Percentiles rank a stretch among this genome's conserved stretches.
Conservation (phyloP, 495 filamentous ascomycete genomes). For the Penicillium antarcticum region DNA sequence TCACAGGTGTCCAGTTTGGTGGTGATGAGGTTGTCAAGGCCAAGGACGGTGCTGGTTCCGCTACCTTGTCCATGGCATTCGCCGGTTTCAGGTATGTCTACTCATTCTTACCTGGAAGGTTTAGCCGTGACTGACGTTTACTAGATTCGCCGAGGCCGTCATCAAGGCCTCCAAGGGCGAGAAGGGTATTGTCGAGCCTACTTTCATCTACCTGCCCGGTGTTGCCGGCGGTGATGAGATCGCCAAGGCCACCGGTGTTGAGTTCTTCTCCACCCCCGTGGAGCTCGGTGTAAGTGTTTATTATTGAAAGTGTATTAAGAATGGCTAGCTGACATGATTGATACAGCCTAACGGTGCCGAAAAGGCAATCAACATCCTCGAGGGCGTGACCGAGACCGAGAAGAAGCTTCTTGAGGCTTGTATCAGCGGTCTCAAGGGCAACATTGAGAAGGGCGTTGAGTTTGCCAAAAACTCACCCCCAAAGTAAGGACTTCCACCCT, state of each 20-base stretch:
- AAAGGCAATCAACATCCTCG: constrained; percentile 77
- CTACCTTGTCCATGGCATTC: constrained; percentile 96
- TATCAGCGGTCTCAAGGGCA: constrained; percentile 75
- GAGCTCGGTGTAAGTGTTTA: constrained; percentile 78
- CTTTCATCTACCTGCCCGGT: constrained; percentile 90
- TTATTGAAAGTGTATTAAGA: background rate
- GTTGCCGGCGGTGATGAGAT: constrained; percentile 84
- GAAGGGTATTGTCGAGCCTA: constrained; percentile 89
- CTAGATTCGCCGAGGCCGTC: constrained; percentile 85
- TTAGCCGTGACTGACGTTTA: constrained; percentile 23
- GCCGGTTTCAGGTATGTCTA: constrained; percentile 79
- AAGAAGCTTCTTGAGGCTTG: constrained; percentile 77
- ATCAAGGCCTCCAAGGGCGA: constrained; percentile 85
- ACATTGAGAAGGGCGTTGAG: constrained; percentile 88
- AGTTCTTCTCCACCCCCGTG: constrained; percentile 95
- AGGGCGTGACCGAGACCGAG: constrained; percentile 71
- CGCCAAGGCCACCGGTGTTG: constrained; percentile 72
- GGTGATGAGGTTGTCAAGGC: constrained; percentile 98
- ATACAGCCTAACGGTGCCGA: constrained; percentile 73
- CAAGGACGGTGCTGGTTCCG: constrained; percentile 93
- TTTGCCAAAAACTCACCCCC: constrained; percentile 81
- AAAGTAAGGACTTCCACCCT: constrained; percentile 54
- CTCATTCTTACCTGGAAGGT: background rate
- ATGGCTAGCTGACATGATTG: constrained; percentile 12
- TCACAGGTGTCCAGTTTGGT: constrained; percentile 84